phyloP scores from a whole-genome alignment of 495 filamentous ascomycete species.

The Gamarada debralockiae region DNA sequence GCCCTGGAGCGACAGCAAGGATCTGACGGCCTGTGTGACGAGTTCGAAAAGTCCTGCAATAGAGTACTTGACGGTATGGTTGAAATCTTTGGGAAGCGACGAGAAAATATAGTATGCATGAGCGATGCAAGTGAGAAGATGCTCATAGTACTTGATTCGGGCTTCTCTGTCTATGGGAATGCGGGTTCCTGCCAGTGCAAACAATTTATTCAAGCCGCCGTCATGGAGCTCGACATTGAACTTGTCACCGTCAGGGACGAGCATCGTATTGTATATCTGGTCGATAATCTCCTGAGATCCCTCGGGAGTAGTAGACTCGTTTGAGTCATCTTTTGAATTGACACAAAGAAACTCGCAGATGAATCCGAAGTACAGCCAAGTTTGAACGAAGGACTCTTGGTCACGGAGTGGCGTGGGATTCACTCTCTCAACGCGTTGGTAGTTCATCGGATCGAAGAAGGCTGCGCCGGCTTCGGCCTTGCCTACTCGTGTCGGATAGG shows the following conservation, averaged over 20 bases:
- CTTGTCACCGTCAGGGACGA: slow-evolving; percentile 3
- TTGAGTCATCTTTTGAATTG: background rate
- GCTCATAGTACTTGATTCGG: background rate
- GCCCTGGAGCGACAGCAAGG: background rate
- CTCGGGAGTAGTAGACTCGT: background rate
- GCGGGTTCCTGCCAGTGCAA: background rate
- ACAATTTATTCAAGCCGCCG: background rate
- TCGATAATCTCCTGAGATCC: background rate
- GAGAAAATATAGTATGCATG: slow-evolving; percentile 5
- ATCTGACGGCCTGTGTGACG: slow-evolving; percentile 1
- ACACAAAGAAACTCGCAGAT: slow-evolving; percentile 9
- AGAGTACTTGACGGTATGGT: slow-evolving; percentile 13
- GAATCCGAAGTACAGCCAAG: slow-evolving; percentile 18
- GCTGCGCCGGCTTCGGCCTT: background rate
- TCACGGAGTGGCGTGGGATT: slow-evolving; percentile 4
- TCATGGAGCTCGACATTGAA: background rate
- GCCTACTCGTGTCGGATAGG: slow-evolving; percentile 9
- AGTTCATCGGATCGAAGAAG: background rate
- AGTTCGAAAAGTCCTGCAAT: slow-evolving; percentile 20
- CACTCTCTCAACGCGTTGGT: background rate
- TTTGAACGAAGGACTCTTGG: slow-evolving; percentile 12
- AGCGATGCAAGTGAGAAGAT: slow-evolving; percentile 11
- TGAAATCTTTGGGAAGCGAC: slow-evolving; percentile 6
- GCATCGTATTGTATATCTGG: slow-evolving; percentile 7
- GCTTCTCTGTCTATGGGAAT: background rate